Base-by-base conservation (phyloP, 2,329 filamentous ascomycete genomes). In the Fusarium sp. region DNA sequence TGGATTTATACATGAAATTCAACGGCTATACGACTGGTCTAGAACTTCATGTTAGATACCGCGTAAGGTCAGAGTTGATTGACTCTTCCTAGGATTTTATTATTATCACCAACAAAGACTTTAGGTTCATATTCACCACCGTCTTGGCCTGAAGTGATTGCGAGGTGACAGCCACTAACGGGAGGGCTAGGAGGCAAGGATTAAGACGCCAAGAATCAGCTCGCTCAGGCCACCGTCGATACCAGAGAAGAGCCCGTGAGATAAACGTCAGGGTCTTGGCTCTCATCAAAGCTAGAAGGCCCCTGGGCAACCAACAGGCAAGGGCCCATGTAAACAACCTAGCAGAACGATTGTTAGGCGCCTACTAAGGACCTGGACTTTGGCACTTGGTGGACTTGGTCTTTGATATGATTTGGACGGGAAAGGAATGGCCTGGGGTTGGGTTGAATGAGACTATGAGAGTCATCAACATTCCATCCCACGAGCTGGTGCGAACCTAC, bases 81-180 rank as follows among this genome's bases (percentile, higher is more conserved):
- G 13, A 41, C 37, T 49, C 16, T 47, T 15, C 31, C 41, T 33
- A 53, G 57, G 49, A 26, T n/a, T 33, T 52, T 46, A 56, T 59
- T 39, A 46, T 46, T 28, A 49, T 59, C 62, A 63, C 57, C 56
- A 69, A 69, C 66, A 57, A 57, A 49, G 33, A 39, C 35, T 63
- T 38, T 39, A 37, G 38, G 46, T 44, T 60, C 61, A 68, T 69
- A 60, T 56, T 39, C 60, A 70, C 63, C 68, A 70, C 68, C 68
- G 63, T 71, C 58, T 50, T 48, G 59, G 68, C 68, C 68, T 70
- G 67, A 71, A 57, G 68, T 68, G 68, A 70, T 56, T 49, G 26
- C 55, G 24, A 65, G 50, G 58, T 65, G 68, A 65, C 47, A 68
- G 50, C 68, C 68, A 70, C 63, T 69, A 54, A 68, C 52, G 59